These are phyloP conservation scores for Cicer bijugum DNA, from an alignment of 306 rosid genomes.

Conservation along the genomic window DNA sequence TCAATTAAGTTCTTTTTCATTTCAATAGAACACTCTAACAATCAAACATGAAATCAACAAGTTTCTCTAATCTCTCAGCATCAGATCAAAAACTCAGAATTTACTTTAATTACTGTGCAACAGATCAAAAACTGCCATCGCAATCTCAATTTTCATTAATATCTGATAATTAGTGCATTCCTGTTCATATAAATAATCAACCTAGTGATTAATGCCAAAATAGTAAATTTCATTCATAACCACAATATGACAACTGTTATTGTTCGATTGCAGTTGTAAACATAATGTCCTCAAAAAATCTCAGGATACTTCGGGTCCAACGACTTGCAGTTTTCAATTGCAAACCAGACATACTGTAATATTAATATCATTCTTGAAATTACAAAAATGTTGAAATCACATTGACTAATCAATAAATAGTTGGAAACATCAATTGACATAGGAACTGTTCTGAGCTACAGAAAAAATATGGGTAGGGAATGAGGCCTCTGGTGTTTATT, in stretches of 20 bases:
- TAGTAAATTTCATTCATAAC: conserved; percentile 17
- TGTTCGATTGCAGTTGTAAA: background rate
- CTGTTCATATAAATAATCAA: conserved; percentile 7
- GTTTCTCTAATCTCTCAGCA: background rate
- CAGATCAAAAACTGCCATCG: conserved; percentile 34
- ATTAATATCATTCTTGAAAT: background rate
- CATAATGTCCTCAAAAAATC: background rate
- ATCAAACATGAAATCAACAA: conserved; percentile 15
- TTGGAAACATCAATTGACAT: conserved; percentile 15
- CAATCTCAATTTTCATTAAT: conserved; percentile 22
- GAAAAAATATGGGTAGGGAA: conserved; percentile 1
- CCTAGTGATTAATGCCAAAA: conserved; percentile 22
- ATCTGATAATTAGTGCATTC: conserved; percentile 4
- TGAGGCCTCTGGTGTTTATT: background rate
- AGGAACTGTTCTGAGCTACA: conserved; percentile 9
- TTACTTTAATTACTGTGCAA: background rate
- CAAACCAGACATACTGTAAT: background rate
- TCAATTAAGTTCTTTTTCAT: conserved; percentile 3
- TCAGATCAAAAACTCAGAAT: conserved; percentile 3
- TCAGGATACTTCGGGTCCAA: background rate
- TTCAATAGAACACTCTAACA: conserved; percentile 17
- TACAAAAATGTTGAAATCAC: conserved; percentile 28
- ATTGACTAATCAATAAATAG: background rate
- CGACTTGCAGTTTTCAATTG: background rate
- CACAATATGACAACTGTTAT: conserved; percentile 5